Conservation (phyloP, 2,329 filamentous ascomycete genomes). For the Penicillium sp. region DNA sequence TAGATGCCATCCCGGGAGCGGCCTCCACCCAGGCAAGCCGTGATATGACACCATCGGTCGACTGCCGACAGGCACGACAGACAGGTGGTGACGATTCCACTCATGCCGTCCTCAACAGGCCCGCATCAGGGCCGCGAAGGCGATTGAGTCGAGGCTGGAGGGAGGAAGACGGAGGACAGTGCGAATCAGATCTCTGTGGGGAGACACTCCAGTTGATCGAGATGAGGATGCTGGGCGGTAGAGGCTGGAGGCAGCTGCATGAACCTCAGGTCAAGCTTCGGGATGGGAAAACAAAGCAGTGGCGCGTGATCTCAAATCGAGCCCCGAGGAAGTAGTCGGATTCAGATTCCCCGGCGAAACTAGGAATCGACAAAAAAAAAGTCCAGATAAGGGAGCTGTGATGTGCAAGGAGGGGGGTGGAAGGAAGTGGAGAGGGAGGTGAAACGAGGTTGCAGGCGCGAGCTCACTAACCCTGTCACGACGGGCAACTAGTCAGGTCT, state of each 20-base stretch:
- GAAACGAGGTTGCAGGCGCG: slow-evolving; percentile 43
- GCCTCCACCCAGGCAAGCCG: slow-evolving; percentile 55
- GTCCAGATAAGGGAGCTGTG: slow-evolving; percentile 13
- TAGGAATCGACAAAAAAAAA: background rate
- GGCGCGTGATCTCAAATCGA: slow-evolving; percentile 33
- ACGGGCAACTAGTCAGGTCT: background rate
- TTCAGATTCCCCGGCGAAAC: slow-evolving; percentile 4
- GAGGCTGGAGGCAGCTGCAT: slow-evolving; percentile 22
- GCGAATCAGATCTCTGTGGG: slow-evolving; percentile 1
- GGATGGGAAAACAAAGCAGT: slow-evolving; percentile 26
- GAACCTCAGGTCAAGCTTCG: slow-evolving; percentile 14
- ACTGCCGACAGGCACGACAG: slow-evolving; percentile 45
- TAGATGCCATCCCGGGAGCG: slow-evolving; percentile 80
- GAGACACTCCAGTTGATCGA: background rate
- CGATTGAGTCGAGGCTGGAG: slow-evolving; percentile 12
- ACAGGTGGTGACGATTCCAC: slow-evolving; percentile 44
- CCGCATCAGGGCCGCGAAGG: slow-evolving; percentile 32
- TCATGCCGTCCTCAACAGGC: slow-evolving; percentile 37
- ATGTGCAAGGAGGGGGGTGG: slow-evolving; percentile 4
- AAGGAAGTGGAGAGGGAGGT: slow-evolving; percentile 7
- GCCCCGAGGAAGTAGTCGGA: slow-evolving; percentile 6
- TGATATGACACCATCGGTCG: slow-evolving; percentile 49
- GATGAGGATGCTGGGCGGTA: slow-evolving; percentile 11
- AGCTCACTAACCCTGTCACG: slow-evolving; percentile 16
- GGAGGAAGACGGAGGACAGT: background rate